phyloP scores from a whole-genome alignment of 768 basidiomycete species.

The Cyclocybe cylindracea region DNA sequence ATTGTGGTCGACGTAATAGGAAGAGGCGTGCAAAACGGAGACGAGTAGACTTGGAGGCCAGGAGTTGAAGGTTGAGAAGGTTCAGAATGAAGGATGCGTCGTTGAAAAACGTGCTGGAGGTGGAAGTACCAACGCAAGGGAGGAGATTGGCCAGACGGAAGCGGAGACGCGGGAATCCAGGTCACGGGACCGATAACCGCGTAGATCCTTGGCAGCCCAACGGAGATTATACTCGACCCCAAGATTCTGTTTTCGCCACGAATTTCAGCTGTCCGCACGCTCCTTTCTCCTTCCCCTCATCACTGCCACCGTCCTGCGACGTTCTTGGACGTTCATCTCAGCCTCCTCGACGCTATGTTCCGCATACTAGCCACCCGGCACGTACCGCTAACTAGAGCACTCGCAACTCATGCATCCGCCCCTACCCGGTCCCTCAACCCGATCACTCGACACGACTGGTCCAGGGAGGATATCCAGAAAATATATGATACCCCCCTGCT shows the following conservation, averaged over 20 bases:
- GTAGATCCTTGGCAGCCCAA: slow-evolving; percentile 7
- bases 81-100: too few species aligned
- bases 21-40: too few species aligned
- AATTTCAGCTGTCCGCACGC: slow-evolving; percentile 3
- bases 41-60: too few species aligned
- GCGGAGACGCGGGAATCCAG: background rate
- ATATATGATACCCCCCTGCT: slow-evolving; percentile 88
- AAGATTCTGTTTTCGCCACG: slow-evolving; percentile 13
- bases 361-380: slow-evolving; percentile 29
- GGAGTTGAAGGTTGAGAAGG: too few species aligned
- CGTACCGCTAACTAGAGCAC: slow-evolving; percentile 40
- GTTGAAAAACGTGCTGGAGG: background rate
- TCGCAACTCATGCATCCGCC: slow-evolving; percentile 62
- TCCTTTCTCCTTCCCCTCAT: slow-evolving; percentile 3
- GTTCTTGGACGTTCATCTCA: background rate
- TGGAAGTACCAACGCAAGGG: background rate
- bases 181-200: slow-evolving; percentile 11
- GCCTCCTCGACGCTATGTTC: slow-evolving; percentile 35
- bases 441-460: slow-evolving; percentile 66
- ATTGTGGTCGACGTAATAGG: too few species aligned
- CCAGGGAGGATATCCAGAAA: slow-evolving; percentile 74
- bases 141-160: background rate
- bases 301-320: background rate
- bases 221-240: slow-evolving; percentile 9
- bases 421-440: slow-evolving; percentile 22